Evolutionary conservation across 441 rosid genomes (phyloP), one percentile per base, ranked within the genome.

Genomic region (Gossypium gossypioides): DNA sequence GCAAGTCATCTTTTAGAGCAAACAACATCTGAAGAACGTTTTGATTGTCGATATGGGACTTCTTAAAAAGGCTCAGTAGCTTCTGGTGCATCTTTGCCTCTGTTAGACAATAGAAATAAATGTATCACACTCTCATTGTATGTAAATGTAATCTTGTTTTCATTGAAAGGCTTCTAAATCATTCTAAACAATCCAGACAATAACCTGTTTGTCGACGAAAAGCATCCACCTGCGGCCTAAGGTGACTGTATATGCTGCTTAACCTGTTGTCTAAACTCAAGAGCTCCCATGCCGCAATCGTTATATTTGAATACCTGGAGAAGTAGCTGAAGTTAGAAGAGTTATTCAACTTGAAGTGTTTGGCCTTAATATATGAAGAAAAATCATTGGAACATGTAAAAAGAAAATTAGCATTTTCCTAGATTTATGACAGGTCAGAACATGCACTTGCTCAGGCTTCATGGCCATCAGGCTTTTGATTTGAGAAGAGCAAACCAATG

Each of bases 201-300:
- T 55, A 65, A 93, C 98, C 92, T 86, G 78, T 80, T 77, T 74
- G 81, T 81, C 42, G 88, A 72, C 82, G 78, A 77, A 86, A 88
- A 37, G 76, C 81, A 42, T 91, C 89, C 52, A 93, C 87, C 32
- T 76, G 83, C 84, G 72, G 76, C 69, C 71, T 81, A 70, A 93
- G 90, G 71, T 18, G 74, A 76, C 32, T 72, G 77, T 57, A 64
- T 32, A 88, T 70, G 64, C 70, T 77, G 77, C 83, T 82, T 72
- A 93, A 74, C 77, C 75, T 86, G 65, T 68, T 77, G 24, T 72
- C 84, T 75, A 89, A 76, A 77, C 91, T 86, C 18, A 83, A 78
- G 74, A 93, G 88, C 76, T 93, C 89, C 83, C 96, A 88, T 18
- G 85, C 79, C 64, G 97, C 88, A 69, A 56, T 79, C 72, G 79